A percentile compares a stretch with the other conserved stretches of the same genome.
Conservation (phyloP, 2,329 filamentous ascomycete species). For the Paracoccidioides brasiliensis region DNA sequence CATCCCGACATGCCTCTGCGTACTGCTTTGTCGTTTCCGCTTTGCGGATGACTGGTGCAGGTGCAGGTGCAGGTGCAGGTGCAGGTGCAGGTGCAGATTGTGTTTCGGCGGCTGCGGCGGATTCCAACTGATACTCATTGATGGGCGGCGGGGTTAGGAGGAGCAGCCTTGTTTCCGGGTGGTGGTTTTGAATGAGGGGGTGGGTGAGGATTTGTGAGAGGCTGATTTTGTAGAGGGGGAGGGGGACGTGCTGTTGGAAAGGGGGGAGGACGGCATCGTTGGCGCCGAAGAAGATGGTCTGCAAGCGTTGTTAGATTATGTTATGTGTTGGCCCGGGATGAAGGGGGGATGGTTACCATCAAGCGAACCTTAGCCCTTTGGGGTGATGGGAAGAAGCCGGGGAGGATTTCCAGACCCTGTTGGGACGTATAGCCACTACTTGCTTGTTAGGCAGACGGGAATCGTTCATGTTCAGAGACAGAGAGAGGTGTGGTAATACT, state of each 20-base stretch:
- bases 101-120: conserved; percentile 35
- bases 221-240: conserved; percentile 64
- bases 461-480: no score
- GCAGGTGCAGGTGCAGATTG: conserved; percentile 9
- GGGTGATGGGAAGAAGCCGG: conserved; percentile 57
- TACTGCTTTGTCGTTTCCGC: conserved; percentile 51
- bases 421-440: conserved; percentile 65
- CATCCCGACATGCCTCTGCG: conserved; percentile 50
- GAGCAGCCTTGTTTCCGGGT: conserved; percentile 51
- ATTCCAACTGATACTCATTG: conserved; percentile 54
- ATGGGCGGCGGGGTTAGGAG: conserved; percentile 67
- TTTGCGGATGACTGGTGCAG: conserved; percentile 35
- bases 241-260: conserved; percentile 60
- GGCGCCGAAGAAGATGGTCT: conserved; percentile 74
- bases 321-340: neutral
- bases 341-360: conserved; percentile 23
- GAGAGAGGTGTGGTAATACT: conserved; percentile 23
- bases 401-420: conserved; percentile 57
- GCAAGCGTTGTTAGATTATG: neutral
- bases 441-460: neutral
- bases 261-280: conserved; percentile 69
- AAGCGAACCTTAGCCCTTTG: conserved; percentile 36
- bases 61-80: neutral
- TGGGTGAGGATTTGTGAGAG: conserved; percentile 60
- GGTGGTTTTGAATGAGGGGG: conserved; percentile 54